A percentile compares a stretch with the other conserved stretches of the same genome.
These are phyloP conservation scores for Caryopteris hybrid DNA, from an alignment of 305 asterid genomes.

Conservation along the genomic window DNA sequence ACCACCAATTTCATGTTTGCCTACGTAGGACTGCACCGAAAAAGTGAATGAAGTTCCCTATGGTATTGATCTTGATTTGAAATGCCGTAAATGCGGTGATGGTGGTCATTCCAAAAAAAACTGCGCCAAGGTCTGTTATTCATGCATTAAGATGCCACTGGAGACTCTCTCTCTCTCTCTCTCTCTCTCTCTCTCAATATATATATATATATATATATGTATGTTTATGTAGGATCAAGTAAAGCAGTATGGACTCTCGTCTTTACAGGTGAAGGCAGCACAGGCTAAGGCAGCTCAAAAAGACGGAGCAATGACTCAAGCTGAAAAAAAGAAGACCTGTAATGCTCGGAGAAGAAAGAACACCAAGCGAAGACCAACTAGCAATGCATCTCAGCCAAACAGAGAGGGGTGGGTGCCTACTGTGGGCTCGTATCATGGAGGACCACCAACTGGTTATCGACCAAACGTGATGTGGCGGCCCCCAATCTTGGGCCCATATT, in stretches of 20 bases:
- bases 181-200: neutral
- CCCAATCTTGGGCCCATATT: neutral
- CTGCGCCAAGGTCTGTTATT: conserved; percentile 18
- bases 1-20: neutral
- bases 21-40: conserved; percentile 28
- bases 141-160: neutral
- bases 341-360: conserved; percentile 8
- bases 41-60: neutral
- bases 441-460: neutral
- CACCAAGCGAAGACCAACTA: neutral
- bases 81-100: conserved; percentile 24
- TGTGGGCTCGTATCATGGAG: neutral
- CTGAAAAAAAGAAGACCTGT: conserved; percentile 8
- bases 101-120: neutral
- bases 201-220: too few relatives aligned
- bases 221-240: too few relatives aligned
- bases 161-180: neutral
- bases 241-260: neutral
- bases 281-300: neutral
- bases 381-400: neutral
- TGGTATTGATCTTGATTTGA: neutral
- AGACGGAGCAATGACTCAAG: neutral
- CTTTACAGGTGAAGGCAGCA: neutral
- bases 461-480: neutral
- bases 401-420: neutral